Base-by-base conservation (phyloP, 768 basidiomycete genomes). In the Trametes maxima region DNA sequence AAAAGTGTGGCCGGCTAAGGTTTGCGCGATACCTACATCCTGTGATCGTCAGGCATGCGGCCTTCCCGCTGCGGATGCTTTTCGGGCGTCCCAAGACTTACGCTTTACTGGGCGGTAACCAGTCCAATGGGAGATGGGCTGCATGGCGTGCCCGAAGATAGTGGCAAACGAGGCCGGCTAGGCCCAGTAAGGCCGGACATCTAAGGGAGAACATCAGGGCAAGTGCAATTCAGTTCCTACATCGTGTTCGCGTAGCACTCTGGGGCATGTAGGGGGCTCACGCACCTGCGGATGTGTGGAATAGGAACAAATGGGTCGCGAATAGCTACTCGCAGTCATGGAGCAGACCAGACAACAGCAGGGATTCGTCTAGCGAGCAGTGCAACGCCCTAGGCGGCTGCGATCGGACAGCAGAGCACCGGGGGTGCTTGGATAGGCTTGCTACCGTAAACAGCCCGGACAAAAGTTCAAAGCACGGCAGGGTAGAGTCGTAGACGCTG, bases 31-130 rank as follows among this genome's bases (percentile, higher is more conserved):
- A 35, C 11, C 45, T 42, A 39, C 25, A 54, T 46, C 43, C 44
- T 48, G 56, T 22, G 61, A 62, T 62, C 61, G 40, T 62, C 61
- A 62, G 55, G 61, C 61, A 57, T 62, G 50, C 50, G 36, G 56
- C 21, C 6, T 24, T 45, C 43, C 49, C 53, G 48, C 43, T 14
- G 42, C 54, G 54, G 54, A 39, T 35, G 45, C 47, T 36, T 28
- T 59, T 33, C 28, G 33, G 24, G 22, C 19, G 22, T 40, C n/a
- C 39, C 35, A 39, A 35, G 54, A 50, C 40, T 62, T 62, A 56
- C 60, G 48, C 60, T 56, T 45, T 62, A 21, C 54, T 40, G 60
- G 45, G 44, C 19, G 37, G 50, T 17, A 36, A 28, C 54, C 54
- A 56, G 49, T 50, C 36, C 48, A 43, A 39, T 36, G 43, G 59